Percentiles rank a stretch among this genome's conserved stretches.
Conservation (phyloP, 1,284 basidiomycete species). For the Ustilago loliicola region DNA sequence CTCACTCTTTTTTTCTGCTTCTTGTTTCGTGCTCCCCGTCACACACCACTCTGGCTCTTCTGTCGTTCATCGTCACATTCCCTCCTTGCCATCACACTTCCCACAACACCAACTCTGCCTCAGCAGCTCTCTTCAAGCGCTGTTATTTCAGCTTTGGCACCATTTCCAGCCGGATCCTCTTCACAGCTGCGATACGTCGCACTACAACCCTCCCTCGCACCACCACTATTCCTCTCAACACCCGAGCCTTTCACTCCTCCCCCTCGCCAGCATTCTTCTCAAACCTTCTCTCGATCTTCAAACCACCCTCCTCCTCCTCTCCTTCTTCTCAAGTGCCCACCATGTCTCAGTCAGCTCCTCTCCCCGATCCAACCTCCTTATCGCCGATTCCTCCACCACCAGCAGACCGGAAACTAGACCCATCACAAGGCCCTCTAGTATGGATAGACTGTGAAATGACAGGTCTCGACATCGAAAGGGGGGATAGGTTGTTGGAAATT, state of each 20-base stretch:
- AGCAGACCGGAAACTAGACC: constrained; percentile 32
- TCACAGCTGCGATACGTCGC: neutral
- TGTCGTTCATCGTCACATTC: neutral
- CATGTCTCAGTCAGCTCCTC: neutral
- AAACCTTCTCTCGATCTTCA: too few relatives aligned
- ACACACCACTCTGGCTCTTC: neutral
- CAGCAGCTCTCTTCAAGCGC: too few relatives aligned
- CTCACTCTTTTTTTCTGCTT: neutral
- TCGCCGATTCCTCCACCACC: constrained; percentile 60
- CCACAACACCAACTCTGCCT: too few relatives aligned
- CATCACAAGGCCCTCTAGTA: constrained; percentile 79
- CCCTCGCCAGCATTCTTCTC: too few relatives aligned
- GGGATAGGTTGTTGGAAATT: constrained; percentile 80
- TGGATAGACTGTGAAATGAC: constrained; percentile 95
- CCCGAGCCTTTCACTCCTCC: too few relatives aligned
- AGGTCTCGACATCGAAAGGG: constrained; percentile 75
- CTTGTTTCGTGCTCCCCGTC: neutral
- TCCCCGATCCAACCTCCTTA: neutral
- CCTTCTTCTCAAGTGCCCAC: too few relatives aligned
- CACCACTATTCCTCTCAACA: too few relatives aligned
- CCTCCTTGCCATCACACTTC: too few relatives aligned
- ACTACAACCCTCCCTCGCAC: neutral
- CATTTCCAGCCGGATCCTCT: too few relatives aligned
- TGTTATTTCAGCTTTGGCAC: too few relatives aligned
- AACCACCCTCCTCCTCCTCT: too few relatives aligned